These are phyloP conservation scores for Serendipita vermifera DNA, from an alignment of 768 basidiomycete species.

Conservation along the genomic window DNA sequence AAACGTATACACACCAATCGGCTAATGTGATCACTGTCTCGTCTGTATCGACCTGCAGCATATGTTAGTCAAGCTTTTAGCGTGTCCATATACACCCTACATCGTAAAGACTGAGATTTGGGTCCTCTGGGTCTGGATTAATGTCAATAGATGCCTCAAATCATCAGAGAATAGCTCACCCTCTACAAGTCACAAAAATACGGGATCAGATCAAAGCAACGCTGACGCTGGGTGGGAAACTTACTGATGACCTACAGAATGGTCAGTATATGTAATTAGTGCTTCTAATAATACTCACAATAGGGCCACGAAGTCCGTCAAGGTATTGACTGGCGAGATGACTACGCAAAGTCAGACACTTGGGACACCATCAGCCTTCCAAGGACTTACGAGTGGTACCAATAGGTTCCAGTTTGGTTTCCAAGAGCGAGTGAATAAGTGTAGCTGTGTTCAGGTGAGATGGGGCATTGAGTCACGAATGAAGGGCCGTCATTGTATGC, in stretches of 20 bases:
- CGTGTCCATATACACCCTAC: conserved; percentile 19
- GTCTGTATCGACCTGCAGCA: conserved; percentile 18
- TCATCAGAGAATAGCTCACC: conserved; percentile 33
- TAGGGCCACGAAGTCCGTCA: background rate
- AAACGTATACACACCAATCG: too few relatives aligned
- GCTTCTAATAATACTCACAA: conserved; percentile 1
- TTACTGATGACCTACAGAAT: conserved; percentile 1
- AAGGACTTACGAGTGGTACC: conserved; percentile 10
- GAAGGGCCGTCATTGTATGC: conserved; percentile 1
- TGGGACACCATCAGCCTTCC: too few relatives aligned
- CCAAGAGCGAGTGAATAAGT: background rate
- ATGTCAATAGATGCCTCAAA: background rate
- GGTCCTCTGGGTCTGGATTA: background rate
- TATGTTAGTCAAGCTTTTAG: background rate
- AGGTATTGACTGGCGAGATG: conserved; percentile 5
- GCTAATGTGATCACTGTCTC: conserved; percentile 29
- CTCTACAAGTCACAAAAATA: too few relatives aligned
- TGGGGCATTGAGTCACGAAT: conserved; percentile 33
- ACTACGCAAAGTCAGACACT: too few relatives aligned
- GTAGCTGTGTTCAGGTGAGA: conserved; percentile 18
- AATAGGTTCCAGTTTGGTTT: conserved; percentile 19
- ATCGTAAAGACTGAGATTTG: conserved; percentile 21
- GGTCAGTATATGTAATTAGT: too few relatives aligned
- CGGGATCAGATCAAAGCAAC: too few relatives aligned
- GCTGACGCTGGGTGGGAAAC: too few relatives aligned